Evolutionary conservation across 208 protist species (phyloP), one percentile per base, ranked within the genome.

Genomic region (Trypanosoma platydactyli): DNA sequence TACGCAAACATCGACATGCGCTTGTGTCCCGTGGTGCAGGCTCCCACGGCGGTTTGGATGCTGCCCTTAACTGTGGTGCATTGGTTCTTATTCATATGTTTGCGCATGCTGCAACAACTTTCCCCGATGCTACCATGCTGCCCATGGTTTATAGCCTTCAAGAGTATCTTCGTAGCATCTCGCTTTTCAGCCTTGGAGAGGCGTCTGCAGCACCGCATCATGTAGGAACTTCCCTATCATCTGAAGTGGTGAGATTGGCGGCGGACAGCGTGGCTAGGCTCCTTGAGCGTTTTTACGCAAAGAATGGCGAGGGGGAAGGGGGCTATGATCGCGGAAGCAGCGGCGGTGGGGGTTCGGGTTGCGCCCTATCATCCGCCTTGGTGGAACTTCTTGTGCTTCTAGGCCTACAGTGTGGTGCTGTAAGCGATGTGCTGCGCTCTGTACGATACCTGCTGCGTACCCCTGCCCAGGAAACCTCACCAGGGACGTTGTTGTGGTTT

Each of bases 21-120:
- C 52, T 60, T 38, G 62, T 49, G 25, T 57, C 33, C 44, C 49
- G 49, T 33, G 45, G 53, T 46, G 35, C 50, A 13, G 41, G n/a
- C 29, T 55, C 41, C 41, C 41, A 40, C 15, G 56, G 58, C 24
- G 67, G 50, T 5, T 64, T 71, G 29, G 84, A 93, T 53, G 86
- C 81, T 5, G 75, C 83, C 0, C 65, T 93, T 25, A 89, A 91
- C 68, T 93, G 84, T 66, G 86, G 89, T n/a, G 86, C 83, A 5
- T 79, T 92, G 20, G 78, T 93, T 49, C 75, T 95, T 27, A 77
- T 90, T 55, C 84, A 92, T 64, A 77, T 93, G 48, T 90, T 95
- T 63, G 72, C 73, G 29, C 42, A 64, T 20, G 56, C 57, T 40
- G 71, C 72, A 18, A 80, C 64, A 27, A 70, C 71, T 24, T 1